Base-by-base conservation (phyloP, 768 basidiomycete genomes). In the Thelephora ganbajun region DNA sequence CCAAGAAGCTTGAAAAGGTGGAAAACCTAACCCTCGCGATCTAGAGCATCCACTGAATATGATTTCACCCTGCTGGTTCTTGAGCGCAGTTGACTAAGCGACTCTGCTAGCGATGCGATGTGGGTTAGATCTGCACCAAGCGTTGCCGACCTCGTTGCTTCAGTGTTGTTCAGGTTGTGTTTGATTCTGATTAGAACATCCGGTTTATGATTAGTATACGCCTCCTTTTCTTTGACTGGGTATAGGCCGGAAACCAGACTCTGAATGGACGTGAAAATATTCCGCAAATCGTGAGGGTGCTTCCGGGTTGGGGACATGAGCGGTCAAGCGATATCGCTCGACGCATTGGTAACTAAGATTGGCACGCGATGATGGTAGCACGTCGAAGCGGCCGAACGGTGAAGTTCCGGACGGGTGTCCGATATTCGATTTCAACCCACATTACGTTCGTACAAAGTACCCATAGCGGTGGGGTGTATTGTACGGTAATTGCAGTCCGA, bases 11-110 rank as follows among this genome's bases (percentile, higher is more conserved):
- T 44, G 47, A 39, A 23, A 44, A 45, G 47, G 48, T 49, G 45
- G 37, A 30, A 26, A 46, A 36, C 68, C 74, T 46, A 50, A 80
- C 87, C 87, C 84, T 90, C 85, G 62, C 81, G 79, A 74, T 90
- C 87, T 51, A 90, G 71, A 36, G 68, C 68, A 67, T 90, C 86
- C 48, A 75, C 72, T 50, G 82, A 68, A 39, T 66, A 65, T 35
- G 45, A 56, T 62, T 76, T 77, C 16, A 18, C 39, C 39, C 9
- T 9, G 58, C 66, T 74, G 55, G 73, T 69, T 60, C 70, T 76
- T 53, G 70, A 70, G 54, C 83, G 79, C 56, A 77, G 76, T 61
- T 79, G 76, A 49, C 72, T 64, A 58, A 88, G 80, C 22, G 73
- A 66, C 61, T 87, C 79, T 51, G 83, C 82, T 5, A 83, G 65